Evolutionary conservation across 2,329 filamentous ascomycete species (phyloP), one percentile per base, ranked within the genome.

Genomic region (Metarhizium robertsii): DNA sequence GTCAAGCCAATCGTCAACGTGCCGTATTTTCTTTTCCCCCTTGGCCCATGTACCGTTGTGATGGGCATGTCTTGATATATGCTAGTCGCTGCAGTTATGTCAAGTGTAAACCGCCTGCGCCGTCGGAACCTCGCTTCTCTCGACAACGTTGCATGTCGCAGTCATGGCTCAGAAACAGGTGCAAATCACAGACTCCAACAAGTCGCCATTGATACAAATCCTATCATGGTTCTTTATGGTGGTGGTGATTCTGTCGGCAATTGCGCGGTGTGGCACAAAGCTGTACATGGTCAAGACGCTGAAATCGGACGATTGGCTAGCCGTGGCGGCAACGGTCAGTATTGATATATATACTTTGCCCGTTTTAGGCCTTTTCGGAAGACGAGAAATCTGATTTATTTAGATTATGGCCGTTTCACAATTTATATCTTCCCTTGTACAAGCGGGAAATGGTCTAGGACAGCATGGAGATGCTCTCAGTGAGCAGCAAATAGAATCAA

Each of bases 221-320:
- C 55, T 67, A 53, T 58, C 62, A 2, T 58, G 66, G 34, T 65
- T 67, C 63, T 67, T 67, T 20, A 54, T 66, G 4, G 64, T 66
- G 42, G 60, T 67, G 18, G 59, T 60, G 3, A 56, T 67, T 6
- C 60, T 67, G 0, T 52, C 65, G 1, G 66, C 63, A 8, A 20
- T 60, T 16, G 65, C 65, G 5, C 61, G 65, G 6, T 54, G 54
- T 0, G 63, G 64, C 3, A 67, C 65, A 2, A 67, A 67, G 47
- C 42, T 67, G 18, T 54, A 66, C 53, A 67, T 66, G 65, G 61
- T 64, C 53, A 66, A 67, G 49, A 57, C 48, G 8, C 43, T 67
- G 32, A 65, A 54, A n/a, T 10, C 59, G 2, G 65, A 67, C 40
- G 65, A 67, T 32, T 45, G 61, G 6, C 57, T 66, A 1, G 61